Percentiles rank a stretch among this genome's conserved stretches.
Conservation (phyloP, 345 rosid genomes). For the Hibiscus tridactylites region DNA sequence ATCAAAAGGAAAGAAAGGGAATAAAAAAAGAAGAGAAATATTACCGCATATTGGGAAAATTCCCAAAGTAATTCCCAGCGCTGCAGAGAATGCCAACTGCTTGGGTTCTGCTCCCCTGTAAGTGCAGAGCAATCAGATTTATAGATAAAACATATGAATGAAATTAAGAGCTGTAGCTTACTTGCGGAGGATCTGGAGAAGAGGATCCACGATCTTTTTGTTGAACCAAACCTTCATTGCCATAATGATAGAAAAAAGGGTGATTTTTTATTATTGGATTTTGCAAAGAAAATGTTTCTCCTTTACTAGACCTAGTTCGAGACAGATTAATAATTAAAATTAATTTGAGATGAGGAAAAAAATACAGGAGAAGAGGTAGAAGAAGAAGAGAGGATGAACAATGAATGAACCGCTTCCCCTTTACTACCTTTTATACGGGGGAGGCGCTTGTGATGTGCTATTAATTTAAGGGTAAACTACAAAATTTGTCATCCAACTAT, state of each 20-base stretch:
- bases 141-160: not conserved
- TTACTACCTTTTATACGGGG: no score
- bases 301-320: not conserved
- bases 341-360: no score
- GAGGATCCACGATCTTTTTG: slow-evolving; percentile 59
- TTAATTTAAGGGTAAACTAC: no score
- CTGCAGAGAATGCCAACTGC: slow-evolving; percentile 81
- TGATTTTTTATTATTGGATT: not conserved
- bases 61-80: slow-evolving; percentile 80
- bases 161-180: slow-evolving; percentile 4
- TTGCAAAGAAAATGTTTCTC: not conserved
- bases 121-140: not conserved
- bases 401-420: no score
- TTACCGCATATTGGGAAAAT: slow-evolving; percentile 84
- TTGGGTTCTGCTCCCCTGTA: slow-evolving; percentile 84
- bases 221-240: slow-evolving; percentile 42
- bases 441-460: no score
- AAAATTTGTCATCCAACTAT: no score
- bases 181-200: slow-evolving; percentile 68
- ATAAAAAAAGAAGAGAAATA: not conserved
- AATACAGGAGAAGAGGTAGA: no score
- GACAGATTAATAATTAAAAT: not conserved
- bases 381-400: no score
- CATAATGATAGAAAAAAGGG: slow-evolving; percentile 12
- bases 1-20: not conserved